Evolutionary conservation across 2,329 filamentous ascomycete species (phyloP).

Genomic region (Cladosporium velox): DNA sequence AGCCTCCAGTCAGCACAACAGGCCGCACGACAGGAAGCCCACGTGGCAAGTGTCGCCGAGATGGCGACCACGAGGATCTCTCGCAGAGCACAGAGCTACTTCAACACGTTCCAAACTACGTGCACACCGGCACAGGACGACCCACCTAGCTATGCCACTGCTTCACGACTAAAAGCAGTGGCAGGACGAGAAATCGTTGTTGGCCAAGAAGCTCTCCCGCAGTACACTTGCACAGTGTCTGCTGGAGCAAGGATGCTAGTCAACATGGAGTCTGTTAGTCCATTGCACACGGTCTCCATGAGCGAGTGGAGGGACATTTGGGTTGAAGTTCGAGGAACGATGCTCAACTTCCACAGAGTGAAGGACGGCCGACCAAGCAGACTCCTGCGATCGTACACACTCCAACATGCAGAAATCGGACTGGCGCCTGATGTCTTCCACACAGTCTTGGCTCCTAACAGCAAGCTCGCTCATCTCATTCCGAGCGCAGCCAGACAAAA

Average conservation of each 20-base stretch:
- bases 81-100: constrained; percentile 37
- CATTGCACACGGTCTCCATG: constrained; percentile 32
- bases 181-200: constrained; percentile 23
- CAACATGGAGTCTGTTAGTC: constrained; percentile 38
- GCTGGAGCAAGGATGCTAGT: constrained; percentile 36
- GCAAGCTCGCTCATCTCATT: constrained; percentile 48
- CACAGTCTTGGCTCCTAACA: constrained; percentile 47
- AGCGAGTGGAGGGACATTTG: constrained; percentile 51
- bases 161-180: constrained; percentile 25
- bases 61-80: constrained; percentile 22
- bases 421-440: constrained; percentile 73
- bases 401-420: constrained; percentile 74
- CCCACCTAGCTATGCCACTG: constrained; percentile 37
- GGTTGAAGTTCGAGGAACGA: constrained; percentile 67
- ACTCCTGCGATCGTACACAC: constrained; percentile 67
- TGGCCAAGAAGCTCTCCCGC: constrained; percentile 34
- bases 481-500: constrained; percentile 42
- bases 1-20: not conserved
- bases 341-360: constrained; percentile 64
- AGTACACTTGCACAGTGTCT: constrained; percentile 38
- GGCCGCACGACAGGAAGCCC: not conserved
- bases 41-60: not conserved
- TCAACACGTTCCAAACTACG: constrained; percentile 39
- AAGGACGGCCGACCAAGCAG: constrained; percentile 59
- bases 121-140: constrained; percentile 34